Percentiles rank a stretch among this genome's conserved stretches.
Evolutionary conservation across 2,329 filamentous ascomycete genomes (phyloP).

Genomic region (Blastomyces gilchristii): DNA sequence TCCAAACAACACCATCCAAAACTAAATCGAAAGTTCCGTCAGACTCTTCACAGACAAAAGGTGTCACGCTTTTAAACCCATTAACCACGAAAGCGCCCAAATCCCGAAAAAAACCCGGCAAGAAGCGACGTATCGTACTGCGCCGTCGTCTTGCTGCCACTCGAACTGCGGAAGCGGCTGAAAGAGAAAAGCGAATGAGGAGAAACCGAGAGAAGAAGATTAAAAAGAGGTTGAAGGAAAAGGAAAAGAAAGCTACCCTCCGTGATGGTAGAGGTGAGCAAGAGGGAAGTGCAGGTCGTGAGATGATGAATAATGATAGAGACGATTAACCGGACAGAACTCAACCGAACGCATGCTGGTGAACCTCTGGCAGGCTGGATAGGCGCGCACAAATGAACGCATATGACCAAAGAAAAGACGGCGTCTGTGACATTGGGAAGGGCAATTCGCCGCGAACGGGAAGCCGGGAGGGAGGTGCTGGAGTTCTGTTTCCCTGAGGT

Average conservation of each 20-base stretch:
- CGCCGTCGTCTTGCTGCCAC: slow-evolving; percentile 27
- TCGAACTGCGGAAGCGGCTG: slow-evolving; percentile 18
- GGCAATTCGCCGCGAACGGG: no score
- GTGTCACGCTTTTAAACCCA: slow-evolving; percentile 15
- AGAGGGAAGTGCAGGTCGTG: background rate
- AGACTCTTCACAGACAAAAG: slow-evolving; percentile 19
- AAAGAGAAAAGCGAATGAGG: slow-evolving; percentile 16
- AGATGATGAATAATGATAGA: background rate
- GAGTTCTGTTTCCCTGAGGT: background rate
- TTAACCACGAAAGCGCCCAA: slow-evolving; percentile 17
- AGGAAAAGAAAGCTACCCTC: slow-evolving; percentile 15
- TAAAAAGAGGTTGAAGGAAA: slow-evolving; percentile 16
- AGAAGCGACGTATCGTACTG: slow-evolving; percentile 33
- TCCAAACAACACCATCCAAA: slow-evolving; percentile 23
- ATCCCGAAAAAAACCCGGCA: slow-evolving; percentile 33
- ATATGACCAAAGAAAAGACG: background rate
- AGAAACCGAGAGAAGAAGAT: slow-evolving; percentile 18
- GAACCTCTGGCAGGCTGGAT: background rate
- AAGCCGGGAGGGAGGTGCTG: background rate
- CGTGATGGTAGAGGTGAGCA: background rate
- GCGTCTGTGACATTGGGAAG: background rate
- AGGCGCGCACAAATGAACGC: background rate
- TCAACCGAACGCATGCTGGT: background rate
- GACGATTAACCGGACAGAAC: background rate
- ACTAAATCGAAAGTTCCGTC: slow-evolving; percentile 22